phyloP scores from a whole-genome alignment of 768 basidiomycete species.

The Calocybe cyanea region DNA sequence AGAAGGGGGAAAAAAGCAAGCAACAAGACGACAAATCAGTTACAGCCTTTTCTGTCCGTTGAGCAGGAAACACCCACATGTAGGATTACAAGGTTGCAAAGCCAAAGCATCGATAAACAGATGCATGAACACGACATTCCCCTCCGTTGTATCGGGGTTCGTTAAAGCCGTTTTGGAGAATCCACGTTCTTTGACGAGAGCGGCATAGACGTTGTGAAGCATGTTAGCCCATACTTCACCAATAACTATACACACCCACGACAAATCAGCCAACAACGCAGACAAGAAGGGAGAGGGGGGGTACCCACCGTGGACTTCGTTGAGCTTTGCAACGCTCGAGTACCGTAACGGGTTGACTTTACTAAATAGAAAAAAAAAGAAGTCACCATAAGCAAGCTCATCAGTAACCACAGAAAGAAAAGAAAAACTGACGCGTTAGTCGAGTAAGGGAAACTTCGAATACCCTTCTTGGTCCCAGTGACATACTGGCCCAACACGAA shows the following conservation, averaged over 20 bases:
- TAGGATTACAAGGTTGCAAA: constrained; percentile 48
- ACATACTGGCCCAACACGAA: constrained; percentile 49
- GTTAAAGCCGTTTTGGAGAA: constrained; percentile 35
- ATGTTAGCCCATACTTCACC: constrained; percentile 57
- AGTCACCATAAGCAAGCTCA: no score
- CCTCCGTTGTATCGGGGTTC: constrained; percentile 34
- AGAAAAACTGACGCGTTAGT: constrained; percentile 32
- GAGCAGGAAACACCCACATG: constrained; percentile 33
- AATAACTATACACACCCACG: constrained; percentile 29
- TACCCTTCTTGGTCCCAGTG: constrained; percentile 41
- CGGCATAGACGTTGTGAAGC: constrained; percentile 39
- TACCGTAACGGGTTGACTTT: constrained; percentile 42
- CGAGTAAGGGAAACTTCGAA: constrained; percentile 55
- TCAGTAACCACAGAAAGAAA: neutral
- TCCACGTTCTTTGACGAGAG: constrained; percentile 32
- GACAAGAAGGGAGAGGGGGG: neutral
- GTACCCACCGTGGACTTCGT: constrained; percentile 41
- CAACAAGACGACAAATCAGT: no score
- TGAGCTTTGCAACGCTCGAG: constrained; percentile 31
- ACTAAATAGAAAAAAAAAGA: constrained; percentile 13
- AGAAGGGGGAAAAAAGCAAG: neutral
- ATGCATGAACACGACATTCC: constrained; percentile 51
- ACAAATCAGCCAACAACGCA: neutral
- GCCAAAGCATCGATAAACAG: constrained; percentile 49
- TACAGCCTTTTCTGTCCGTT: no score